Conservation (phyloP, 2,329 filamentous ascomycete species). For the Gliomastix tumulicola region DNA sequence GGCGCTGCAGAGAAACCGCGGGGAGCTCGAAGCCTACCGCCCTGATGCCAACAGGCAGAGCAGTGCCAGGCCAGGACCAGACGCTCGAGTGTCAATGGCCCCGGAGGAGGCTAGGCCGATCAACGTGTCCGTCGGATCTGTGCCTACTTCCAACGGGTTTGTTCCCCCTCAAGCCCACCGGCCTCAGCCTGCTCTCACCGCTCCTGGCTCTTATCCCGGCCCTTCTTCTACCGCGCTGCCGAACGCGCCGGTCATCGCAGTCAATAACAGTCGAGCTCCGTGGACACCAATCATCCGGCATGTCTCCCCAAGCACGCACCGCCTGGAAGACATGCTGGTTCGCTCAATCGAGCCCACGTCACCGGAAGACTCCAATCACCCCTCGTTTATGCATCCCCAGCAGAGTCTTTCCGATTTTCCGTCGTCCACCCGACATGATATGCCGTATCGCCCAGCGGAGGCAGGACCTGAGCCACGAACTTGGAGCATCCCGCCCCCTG, state of each 20-base stretch:
- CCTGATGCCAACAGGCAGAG: not conserved
- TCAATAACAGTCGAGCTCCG: too few relatives aligned
- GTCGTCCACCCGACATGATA: slow-evolving; percentile 8
- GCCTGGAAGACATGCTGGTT: slow-evolving; percentile 33
- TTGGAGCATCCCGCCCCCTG: not conserved
- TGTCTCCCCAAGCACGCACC: slow-evolving; percentile 1
- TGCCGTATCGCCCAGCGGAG: slow-evolving; percentile 11
- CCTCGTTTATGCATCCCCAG: slow-evolving; percentile 23
- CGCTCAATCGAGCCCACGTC: slow-evolving; percentile 38
- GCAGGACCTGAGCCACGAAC: too few relatives aligned
- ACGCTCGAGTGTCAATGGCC: not conserved
- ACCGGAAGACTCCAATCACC: slow-evolving; percentile 21
- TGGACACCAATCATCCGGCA: not conserved
- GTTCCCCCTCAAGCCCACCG: not conserved
- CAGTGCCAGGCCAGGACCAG: not conserved
- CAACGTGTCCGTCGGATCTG: not conserved
- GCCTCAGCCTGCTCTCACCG: not conserved
- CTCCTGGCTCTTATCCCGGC: too few relatives aligned
- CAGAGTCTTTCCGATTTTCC: slow-evolving; percentile 14
- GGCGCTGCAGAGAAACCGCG: slow-evolving; percentile 23
- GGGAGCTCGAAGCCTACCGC: not conserved
- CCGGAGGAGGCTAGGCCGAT: not conserved
- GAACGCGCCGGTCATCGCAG: too few relatives aligned
- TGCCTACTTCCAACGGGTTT: slow-evolving; percentile 2
- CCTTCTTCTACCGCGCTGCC: too few relatives aligned